Evolutionary conservation across 140 eudicot species (phyloP), one percentile per base, ranked within the genome.

Genomic region (Ambrosia hybrid): DNA sequence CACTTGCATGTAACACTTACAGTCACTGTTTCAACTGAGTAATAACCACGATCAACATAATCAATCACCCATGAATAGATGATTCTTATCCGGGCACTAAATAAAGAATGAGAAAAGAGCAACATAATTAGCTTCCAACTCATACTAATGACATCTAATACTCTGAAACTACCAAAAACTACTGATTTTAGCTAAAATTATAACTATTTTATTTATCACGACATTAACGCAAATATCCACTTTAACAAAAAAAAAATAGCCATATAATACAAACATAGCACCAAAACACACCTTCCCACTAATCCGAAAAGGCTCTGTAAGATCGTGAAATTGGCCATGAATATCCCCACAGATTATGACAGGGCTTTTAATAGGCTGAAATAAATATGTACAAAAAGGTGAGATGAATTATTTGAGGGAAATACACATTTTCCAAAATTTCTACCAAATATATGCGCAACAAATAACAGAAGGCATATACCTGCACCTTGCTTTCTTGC

Each of bases 271-370:
- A 14, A 11, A 57, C 48, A 59, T n/a, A 13, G 64, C 43, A n/a
- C n/a, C n/a, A n/a, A n/a, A n/a, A n/a, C n/a, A n/a, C n/a, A n/a
- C n/a, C n/a, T n/a, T n/a, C n/a, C 98, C 98, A 64, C 96, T 96
- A 10, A 92, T 92, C 57, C 96, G 86, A 48, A 91, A 91, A 68
- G 88, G 94, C 84, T 91, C 97, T 3, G 96, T 96, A 53, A 91
- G 97, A 88, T 91, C 97, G 63, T 91, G 97, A 75, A 91, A 91
- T 76, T 88, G 97, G 41, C 97, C 97, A 68, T 91, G 97, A 81
- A 91, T 91, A 85, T 91, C 97, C 74, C 97, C 97, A 37, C 97
- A 91, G 34, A 91, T 92, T 26, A 96, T 92, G 64, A 92, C 98
- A 1, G 98, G 98, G 85, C 98, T 89, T 81, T 83, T 92, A 70